A percentile compares a stretch with the other conserved stretches of the same genome.
phyloP scores from a whole-genome alignment of 1,139 yeast genomes.

The Diutina rugosa region DNA sequence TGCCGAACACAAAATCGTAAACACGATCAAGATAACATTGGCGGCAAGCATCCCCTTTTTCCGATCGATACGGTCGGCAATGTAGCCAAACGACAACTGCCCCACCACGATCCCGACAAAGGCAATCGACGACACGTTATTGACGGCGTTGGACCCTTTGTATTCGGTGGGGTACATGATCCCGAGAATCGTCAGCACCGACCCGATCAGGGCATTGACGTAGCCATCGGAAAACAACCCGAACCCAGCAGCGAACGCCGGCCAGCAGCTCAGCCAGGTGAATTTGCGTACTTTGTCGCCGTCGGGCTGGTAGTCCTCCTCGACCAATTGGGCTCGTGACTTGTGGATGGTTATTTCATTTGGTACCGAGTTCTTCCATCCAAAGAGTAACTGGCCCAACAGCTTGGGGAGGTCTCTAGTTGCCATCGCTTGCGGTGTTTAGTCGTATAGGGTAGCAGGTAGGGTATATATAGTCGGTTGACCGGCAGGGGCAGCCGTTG shows the following conservation, averaged over 20 bases:
- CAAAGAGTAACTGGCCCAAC: conserved; percentile 19
- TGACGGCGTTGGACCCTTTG: conserved; percentile 50
- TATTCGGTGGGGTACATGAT: conserved; percentile 53
- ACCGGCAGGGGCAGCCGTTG: too few species aligned
- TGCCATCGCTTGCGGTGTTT: conserved; percentile 16
- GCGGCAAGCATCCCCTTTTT: conserved; percentile 72
- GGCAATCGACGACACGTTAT: conserved; percentile 77
- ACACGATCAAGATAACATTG: conserved; percentile 56
- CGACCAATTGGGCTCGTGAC: conserved; percentile 1
- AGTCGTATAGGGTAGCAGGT: too few species aligned
- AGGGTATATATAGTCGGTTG: too few species aligned
- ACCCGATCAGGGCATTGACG: conserved; percentile 70
- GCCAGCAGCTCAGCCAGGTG: conserved; percentile 27
- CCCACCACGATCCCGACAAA: conserved; percentile 91
- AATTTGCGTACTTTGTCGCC: background rate
- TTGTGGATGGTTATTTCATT: conserved; percentile 26
- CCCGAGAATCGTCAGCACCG: conserved; percentile 61
- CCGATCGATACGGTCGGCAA: conserved; percentile 69
- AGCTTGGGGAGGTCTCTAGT: conserved; percentile 40
- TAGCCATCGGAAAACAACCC: conserved; percentile 89
- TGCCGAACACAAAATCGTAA: conserved; percentile 58
- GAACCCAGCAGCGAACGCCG: conserved; percentile 81
- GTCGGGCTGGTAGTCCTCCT: conserved; percentile 6
- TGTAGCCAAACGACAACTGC: conserved; percentile 63
- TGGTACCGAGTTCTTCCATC: conserved; percentile 23